phyloP scores from a whole-genome alignment of 2,329 filamentous ascomycete species.

The Sordariomycetes sp. region DNA sequence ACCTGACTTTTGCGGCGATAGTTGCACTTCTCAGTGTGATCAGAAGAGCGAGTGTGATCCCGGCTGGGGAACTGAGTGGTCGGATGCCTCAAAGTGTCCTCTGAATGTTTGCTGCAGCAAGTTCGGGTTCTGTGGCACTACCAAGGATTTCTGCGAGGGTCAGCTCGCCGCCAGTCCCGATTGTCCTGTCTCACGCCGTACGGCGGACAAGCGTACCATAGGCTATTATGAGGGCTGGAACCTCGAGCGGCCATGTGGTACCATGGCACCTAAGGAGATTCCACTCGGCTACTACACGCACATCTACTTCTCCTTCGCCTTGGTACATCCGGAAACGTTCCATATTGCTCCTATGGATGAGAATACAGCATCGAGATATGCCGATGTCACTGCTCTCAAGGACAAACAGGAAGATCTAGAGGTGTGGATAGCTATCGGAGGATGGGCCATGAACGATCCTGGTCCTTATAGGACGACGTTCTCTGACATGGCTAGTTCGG shows the following conservation, averaged over 20 bases:
- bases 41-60: conserved; percentile 14
- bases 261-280: conserved; percentile 14
- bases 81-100: conserved; percentile 13
- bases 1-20: conserved; percentile 13
- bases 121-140: conserved; percentile 20
- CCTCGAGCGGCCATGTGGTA: conserved; percentile 10
- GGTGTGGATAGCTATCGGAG: conserved; percentile 8
- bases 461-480: conserved; percentile 13
- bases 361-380: not conserved
- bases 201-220: conserved; percentile 14
- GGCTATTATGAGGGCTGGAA: conserved; percentile 23
- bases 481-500: conserved; percentile 12
- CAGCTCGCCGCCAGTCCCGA: conserved; percentile 13
- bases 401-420: conserved; percentile 2
- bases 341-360: conserved; percentile 3
- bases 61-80: conserved; percentile 8
- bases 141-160: conserved; percentile 12
- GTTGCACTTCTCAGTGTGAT: conserved; percentile 11
- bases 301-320: conserved; percentile 23
- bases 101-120: conserved; percentile 23
- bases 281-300: conserved; percentile 17
- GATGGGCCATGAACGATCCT: conserved; percentile 24
- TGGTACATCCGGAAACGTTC: conserved; percentile 20
- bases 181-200: conserved; percentile 6
- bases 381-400: conserved; percentile 4